Evolutionary conservation across 495 filamentous ascomycete species (phyloP).

Genomic region (Annulohypoxylon stygium): DNA sequence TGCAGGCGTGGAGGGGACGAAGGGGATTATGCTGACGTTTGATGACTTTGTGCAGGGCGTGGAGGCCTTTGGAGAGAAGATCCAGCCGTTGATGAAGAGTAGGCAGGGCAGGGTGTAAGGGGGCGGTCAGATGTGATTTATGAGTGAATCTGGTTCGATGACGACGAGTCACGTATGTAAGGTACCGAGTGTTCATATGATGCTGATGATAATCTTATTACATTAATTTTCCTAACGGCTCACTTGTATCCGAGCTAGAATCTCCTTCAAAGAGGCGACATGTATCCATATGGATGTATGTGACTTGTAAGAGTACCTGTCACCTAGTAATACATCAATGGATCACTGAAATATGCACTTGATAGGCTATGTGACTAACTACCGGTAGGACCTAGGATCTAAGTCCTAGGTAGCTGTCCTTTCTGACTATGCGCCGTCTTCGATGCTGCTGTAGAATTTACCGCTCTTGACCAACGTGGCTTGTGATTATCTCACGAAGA

Average conservation of each 20-base stretch:
- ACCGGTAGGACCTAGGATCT: neutral
- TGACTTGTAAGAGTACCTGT: neutral
- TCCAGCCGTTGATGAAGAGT: conserved; percentile 51
- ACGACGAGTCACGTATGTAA: neutral
- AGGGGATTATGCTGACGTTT: conserved; percentile 54
- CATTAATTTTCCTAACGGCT: neutral
- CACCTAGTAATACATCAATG: too few relatives aligned
- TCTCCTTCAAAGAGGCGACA: neutral
- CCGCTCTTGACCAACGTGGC: neutral
- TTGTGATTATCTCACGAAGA: neutral
- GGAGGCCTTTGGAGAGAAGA: conserved; percentile 50
- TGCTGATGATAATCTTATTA: neutral
- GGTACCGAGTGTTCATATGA: neutral
- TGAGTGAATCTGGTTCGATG: neutral
- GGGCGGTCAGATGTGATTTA: neutral
- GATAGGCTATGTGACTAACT: too few relatives aligned
- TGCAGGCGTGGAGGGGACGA: conserved; percentile 48
- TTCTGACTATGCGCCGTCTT: neutral
- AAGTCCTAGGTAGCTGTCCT: neutral
- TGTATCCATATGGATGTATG: neutral
- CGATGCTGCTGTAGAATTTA: neutral
- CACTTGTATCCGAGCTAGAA: neutral
- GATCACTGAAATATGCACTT: too few relatives aligned
- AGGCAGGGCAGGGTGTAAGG: conserved; percentile 37
- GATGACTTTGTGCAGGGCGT: conserved; percentile 51